phyloP scores from a whole-genome alignment of 495 filamentous ascomycete genomes.

The Talaromyces thailandensis region DNA sequence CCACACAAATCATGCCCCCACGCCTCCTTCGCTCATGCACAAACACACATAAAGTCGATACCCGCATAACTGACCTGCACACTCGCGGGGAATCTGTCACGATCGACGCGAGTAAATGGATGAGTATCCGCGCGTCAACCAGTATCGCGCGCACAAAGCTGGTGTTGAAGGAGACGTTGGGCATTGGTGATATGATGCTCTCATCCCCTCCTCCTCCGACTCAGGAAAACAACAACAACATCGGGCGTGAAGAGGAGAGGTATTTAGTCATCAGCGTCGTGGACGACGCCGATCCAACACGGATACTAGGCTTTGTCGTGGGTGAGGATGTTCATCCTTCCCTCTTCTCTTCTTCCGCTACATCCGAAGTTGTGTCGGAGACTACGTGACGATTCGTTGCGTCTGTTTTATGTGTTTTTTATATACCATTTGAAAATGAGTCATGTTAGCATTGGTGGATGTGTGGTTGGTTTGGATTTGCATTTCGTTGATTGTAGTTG shows the following conservation, averaged over 20 bases:
- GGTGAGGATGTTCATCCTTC: not conserved
- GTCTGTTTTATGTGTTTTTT: not conserved
- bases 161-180: conserved; percentile 8
- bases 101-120: conserved; percentile 22
- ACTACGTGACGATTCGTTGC: not conserved
- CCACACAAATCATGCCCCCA: conserved; percentile 27
- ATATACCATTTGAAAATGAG: not conserved
- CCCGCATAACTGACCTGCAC: conserved; percentile 18
- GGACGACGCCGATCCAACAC: not conserved
- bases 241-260: not conserved
- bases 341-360: not conserved
- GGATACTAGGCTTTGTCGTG: not conserved
- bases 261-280: conserved; percentile 4
- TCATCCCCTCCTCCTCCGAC: not conserved
- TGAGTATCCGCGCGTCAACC: conserved; percentile 22
- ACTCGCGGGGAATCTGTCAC: conserved; percentile 9
- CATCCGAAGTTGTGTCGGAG: not conserved
- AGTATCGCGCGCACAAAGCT: conserved; percentile 18
- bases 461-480: not conserved
- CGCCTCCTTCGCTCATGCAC: conserved; percentile 17
- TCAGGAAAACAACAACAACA: not conserved
- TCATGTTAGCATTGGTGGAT: not conserved
- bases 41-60: conserved; percentile 20
- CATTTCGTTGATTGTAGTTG: not conserved
- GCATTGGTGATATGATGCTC: not conserved